Conservation (phyloP, 2,329 filamentous ascomycete genomes). For the Phialophora tarda region DNA sequence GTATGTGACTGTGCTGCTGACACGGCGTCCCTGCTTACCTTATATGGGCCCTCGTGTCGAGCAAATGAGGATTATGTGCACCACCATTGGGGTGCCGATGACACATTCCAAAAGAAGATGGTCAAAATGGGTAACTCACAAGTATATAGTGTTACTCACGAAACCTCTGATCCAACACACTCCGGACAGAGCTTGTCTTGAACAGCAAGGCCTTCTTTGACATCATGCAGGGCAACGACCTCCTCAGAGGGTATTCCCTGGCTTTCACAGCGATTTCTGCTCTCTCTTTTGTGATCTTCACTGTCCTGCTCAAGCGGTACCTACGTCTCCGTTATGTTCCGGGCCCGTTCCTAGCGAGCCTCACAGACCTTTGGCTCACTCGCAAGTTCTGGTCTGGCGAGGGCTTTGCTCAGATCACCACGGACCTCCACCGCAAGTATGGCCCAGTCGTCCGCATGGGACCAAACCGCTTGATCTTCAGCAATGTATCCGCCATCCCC, state of each 20-base stretch:
- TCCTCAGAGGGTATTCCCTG: slow-evolving; percentile 3
- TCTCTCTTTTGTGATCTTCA: neutral
- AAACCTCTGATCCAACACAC: neutral
- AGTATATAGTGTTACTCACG: neutral
- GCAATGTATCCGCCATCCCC: slow-evolving; percentile 23
- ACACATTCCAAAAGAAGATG: neutral
- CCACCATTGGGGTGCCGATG: neutral
- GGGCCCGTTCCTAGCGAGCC: slow-evolving; percentile 70
- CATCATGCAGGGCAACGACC: neutral
- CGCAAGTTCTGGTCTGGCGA: slow-evolving; percentile 16
- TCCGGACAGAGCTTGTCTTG: neutral
- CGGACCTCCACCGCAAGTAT: slow-evolving; percentile 27
- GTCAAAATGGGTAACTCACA: neutral
- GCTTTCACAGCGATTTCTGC: slow-evolving; percentile 9
- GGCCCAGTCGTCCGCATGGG: slow-evolving; percentile 29
- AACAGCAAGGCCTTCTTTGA: neutral
- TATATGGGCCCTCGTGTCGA: neutral
- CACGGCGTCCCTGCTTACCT: neutral
- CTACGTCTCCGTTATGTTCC: slow-evolving; percentile 50
- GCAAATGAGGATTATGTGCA: neutral
- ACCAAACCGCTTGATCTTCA: slow-evolving; percentile 29
- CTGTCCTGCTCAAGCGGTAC: slow-evolving; percentile 10
- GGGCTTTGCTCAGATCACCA: slow-evolving; percentile 12
- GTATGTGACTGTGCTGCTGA: neutral
- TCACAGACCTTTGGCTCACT: slow-evolving; percentile 77